phyloP scores from a whole-genome alignment of 768 basidiomycete genomes.

The Russula olivacea region DNA sequence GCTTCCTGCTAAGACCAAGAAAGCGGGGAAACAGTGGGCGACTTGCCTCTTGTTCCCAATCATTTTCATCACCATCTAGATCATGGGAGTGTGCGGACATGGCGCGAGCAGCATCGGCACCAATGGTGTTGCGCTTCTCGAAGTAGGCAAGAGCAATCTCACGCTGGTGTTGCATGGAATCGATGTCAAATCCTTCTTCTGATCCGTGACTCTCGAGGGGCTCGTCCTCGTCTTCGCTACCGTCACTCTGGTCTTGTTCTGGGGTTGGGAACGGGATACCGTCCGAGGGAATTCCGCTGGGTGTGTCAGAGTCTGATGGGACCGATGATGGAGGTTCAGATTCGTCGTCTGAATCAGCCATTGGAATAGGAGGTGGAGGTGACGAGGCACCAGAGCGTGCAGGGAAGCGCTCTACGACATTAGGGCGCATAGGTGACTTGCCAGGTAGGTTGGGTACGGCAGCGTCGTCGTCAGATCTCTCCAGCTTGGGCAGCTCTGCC shows the following conservation, averaged over 20 bases:
- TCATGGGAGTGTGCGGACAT: slow-evolving; percentile 44
- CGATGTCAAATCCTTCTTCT: slow-evolving; percentile 52
- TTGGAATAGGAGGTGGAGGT: slow-evolving; percentile 24
- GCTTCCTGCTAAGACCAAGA: slow-evolving; percentile 1
- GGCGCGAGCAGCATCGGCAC: slow-evolving; percentile 46
- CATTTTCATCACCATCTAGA: slow-evolving; percentile 32
- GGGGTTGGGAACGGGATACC: not conserved
- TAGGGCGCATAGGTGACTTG: slow-evolving; percentile 54
- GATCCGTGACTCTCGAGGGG: slow-evolving; percentile 36
- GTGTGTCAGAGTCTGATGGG: slow-evolving; percentile 34
- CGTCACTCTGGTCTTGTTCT: slow-evolving; percentile 10
- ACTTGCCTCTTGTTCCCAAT: slow-evolving; percentile 43
- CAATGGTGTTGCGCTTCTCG: slow-evolving; percentile 51
- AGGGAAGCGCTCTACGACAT: slow-evolving; percentile 61
- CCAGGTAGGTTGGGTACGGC: slow-evolving; percentile 38
- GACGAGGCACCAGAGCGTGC: slow-evolving; percentile 26
- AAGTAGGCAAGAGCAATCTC: slow-evolving; percentile 71
- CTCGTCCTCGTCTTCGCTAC: slow-evolving; percentile 25
- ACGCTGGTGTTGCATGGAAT: slow-evolving; percentile 62
- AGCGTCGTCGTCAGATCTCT: slow-evolving; percentile 49
- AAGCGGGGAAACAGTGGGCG: slow-evolving; percentile 8
- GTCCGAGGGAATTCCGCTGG: slow-evolving; percentile 28
- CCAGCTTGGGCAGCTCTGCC: slow-evolving; percentile 38
- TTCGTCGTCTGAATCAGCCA: slow-evolving; percentile 65
- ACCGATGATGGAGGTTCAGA: slow-evolving; percentile 37